phyloP scores from a whole-genome alignment of 1,284 basidiomycete genomes.

The Puccinia triticina region DNA sequence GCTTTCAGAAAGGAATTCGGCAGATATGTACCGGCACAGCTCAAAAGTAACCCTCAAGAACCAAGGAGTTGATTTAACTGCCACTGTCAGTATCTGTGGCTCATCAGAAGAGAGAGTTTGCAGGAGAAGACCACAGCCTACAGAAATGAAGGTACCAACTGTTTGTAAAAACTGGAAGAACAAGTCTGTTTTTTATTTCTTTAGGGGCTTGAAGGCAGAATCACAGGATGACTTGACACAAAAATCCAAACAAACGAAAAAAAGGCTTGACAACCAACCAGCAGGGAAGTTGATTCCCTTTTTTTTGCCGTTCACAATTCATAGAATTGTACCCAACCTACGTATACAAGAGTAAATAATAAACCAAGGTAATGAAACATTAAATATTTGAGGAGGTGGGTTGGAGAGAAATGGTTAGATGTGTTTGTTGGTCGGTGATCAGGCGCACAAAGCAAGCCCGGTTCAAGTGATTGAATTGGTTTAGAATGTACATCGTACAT shows the following conservation, averaged over 20 bases:
- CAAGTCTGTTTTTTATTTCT: neutral
- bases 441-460: neutral
- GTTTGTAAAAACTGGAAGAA: neutral
- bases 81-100: no score
- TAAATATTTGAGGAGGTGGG: neutral
- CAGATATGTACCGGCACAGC: no score
- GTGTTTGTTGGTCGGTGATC: neutral
- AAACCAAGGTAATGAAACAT: neutral
- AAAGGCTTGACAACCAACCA: no score
- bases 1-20: no score
- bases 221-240: neutral
- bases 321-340: constrained; percentile 39
- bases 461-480: neutral
- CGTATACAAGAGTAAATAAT: neutral
- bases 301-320: neutral
- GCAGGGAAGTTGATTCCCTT: neutral
- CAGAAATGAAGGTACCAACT: neutral
- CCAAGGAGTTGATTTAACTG: no score
- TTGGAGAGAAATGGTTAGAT: neutral
- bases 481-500: neutral
- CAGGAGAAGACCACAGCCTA: neutral
- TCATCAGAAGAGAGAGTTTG: no score
- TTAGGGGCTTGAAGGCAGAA: neutral
- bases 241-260: neutral
- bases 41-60: no score